A percentile compares a stretch with the other conserved stretches of the same genome.
Evolutionary conservation across 2,329 filamentous ascomycete species (phyloP).

Genomic region (Knufia fluminis): DNA sequence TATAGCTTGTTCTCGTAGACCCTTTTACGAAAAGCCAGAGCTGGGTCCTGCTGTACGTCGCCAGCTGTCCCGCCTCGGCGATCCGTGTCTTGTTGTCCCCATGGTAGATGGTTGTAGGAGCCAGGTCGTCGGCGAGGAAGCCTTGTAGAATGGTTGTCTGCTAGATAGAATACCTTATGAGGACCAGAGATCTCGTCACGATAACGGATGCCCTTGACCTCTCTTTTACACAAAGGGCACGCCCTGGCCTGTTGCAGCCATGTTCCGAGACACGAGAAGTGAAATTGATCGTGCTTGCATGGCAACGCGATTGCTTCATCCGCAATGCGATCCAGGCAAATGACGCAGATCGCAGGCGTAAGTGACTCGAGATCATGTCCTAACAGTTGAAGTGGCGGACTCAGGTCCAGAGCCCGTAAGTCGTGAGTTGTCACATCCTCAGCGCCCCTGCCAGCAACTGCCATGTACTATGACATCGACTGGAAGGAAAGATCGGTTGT

Average conservation of each 20-base stretch:
- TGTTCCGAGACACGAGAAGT: constrained; percentile 72
- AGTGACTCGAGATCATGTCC: background rate
- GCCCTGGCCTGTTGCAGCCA: constrained; percentile 66
- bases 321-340: constrained; percentile 70
- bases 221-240: constrained; percentile 68
- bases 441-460: background rate
- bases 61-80: background rate
- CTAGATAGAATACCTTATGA: constrained; percentile 1
- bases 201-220: constrained; percentile 55
- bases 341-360: constrained; percentile 52
- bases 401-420: background rate
- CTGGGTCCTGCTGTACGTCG: constrained; percentile 27
- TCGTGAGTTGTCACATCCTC: background rate
- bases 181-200: constrained; percentile 33
- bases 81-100: constrained; percentile 8
- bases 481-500: background rate
- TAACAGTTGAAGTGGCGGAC: background rate
- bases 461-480: background rate
- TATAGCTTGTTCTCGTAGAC: constrained; percentile 66
- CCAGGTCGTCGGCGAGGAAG: background rate
- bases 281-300: constrained; percentile 72
- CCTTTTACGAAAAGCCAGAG: constrained; percentile 54
- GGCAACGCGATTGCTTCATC: constrained; percentile 64
- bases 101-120: constrained; percentile 10
- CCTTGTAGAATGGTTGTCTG: background rate